Conservation (phyloP, 306 rosid genomes). For the Malus sieversii region DNA sequence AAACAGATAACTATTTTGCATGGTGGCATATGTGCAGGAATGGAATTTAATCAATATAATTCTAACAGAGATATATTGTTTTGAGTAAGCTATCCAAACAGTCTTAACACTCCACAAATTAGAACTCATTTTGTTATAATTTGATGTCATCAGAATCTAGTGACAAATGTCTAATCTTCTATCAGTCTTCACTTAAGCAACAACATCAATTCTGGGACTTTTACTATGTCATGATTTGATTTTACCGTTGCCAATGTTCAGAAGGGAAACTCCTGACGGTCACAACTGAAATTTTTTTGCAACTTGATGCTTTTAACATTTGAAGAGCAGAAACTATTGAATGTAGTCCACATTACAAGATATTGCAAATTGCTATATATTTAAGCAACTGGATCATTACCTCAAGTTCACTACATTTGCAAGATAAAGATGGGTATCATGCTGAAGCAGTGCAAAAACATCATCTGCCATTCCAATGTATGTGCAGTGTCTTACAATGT, state of each 20-base stretch:
- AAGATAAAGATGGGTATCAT: constrained; percentile 85
- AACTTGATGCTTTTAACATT: too few species aligned
- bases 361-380: too few species aligned
- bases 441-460: constrained; percentile 77
- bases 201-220: neutral
- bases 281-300: too few species aligned
- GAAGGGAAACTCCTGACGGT: too few species aligned
- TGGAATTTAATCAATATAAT: neutral
- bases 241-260: neutral
- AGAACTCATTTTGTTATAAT: neutral
- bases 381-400: constrained; percentile 34
- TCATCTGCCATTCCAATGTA: constrained; percentile 98
- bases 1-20: neutral
- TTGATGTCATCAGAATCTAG: neutral
- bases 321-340: too few species aligned
- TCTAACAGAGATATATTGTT: neutral
- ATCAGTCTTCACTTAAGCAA: neutral
- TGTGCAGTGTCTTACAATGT: constrained; percentile 68
- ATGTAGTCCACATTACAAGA: too few species aligned
- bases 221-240: neutral
- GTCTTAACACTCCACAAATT: neutral
- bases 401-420: constrained; percentile 82
- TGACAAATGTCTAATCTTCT: neutral
- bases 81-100: neutral
- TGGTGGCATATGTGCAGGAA: neutral